A percentile compares a stretch with the other conserved stretches of the same genome.
Conservation (phyloP, 1,284 basidiomycete genomes). For the Ceratobasidium sp. region DNA sequence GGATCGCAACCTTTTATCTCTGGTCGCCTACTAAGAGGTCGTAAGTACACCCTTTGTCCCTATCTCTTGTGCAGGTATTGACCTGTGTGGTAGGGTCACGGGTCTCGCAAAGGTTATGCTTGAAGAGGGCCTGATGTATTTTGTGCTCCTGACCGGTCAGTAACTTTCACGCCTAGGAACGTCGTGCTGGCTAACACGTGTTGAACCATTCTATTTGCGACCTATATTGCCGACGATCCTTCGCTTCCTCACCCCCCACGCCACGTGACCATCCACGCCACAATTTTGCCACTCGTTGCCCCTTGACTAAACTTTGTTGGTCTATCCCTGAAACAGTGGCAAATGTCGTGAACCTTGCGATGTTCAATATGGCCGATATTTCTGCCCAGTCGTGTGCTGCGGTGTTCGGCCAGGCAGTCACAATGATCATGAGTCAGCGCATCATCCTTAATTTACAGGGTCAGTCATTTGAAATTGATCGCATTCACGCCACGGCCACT, state of each 20-base stretch:
- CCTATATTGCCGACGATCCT: not conserved
- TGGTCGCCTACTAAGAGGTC: constrained; percentile 20
- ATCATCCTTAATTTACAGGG: constrained; percentile 38
- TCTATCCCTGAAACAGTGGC: not conserved
- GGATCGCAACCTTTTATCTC: constrained; percentile 31
- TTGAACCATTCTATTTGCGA: not conserved
- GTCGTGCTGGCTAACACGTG: not conserved
- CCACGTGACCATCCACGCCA: not conserved
- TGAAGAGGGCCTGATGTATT: constrained; percentile 30
- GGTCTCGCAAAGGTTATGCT: constrained; percentile 28
- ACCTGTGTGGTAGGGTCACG: constrained; percentile 3
- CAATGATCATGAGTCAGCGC: constrained; percentile 38
- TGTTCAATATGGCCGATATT: constrained; percentile 18
- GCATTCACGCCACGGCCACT: not conserved
- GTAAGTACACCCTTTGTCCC: not conserved
- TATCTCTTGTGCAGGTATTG: not conserved
- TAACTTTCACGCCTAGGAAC: not conserved
- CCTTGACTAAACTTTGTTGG: not conserved
- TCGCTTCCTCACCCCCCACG: not conserved
- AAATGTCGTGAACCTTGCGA: constrained; percentile 14
- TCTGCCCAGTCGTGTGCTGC: constrained; percentile 34
- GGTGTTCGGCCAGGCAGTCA: constrained; percentile 32
- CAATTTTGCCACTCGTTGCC: not conserved
- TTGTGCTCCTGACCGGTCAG: constrained; percentile 25
- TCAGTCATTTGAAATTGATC: not conserved